Base-by-base conservation (phyloP, 2,329 filamentous ascomycete species). In the Ustulina deusta region DNA sequence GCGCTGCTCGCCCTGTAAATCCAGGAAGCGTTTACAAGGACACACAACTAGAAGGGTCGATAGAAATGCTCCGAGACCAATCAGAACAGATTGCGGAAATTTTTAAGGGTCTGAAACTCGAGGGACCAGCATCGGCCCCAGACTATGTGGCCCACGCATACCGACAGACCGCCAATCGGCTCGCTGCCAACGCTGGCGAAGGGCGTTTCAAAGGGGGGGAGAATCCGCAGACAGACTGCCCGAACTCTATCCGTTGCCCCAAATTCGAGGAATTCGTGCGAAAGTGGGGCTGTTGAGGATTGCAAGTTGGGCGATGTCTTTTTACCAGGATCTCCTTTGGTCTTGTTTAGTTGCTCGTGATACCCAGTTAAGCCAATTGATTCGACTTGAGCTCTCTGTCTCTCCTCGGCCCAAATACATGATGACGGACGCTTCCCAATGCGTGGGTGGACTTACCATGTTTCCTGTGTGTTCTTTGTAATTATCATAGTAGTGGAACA, bases 41-140 rank as follows among this genome's bases (percentile, higher is more conserved):
- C 49, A 67, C 67, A 1, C 71, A 77, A 64, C 62, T 78, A 5
- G 76, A 78, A 44, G 72, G 75, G 7, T 77, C 75, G 1, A 72
- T 78, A 20, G 66, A 68, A 5, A 67, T 74, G 3, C 70, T 78
- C 6, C 69, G 69, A 32, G 65, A 67, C 0, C 74, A 78, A 55
- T 65, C 65, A 44, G 64, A 69, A 29, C 71, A 74, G 36, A 68
- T 76, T 17, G 58, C 68, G 44, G 61, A 68, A 2, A 57, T 70
- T n/a, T 75, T 76, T 25, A 52, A 48, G n/a, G 40, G 68, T 7
- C 66, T 77, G 5, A 69, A 70, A 9, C 59, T 74, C 27, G 66
- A 61, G 22, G 72, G 65, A 1, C 46, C 62, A 3, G 56, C 61
- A 13, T 55, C 63, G 0, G 69, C 73, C 3, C 64, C 70, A 0